Evolutionary conservation across 768 basidiomycete species (phyloP), one percentile per base, ranked within the genome.

Genomic region (Amanita rimosa): DNA sequence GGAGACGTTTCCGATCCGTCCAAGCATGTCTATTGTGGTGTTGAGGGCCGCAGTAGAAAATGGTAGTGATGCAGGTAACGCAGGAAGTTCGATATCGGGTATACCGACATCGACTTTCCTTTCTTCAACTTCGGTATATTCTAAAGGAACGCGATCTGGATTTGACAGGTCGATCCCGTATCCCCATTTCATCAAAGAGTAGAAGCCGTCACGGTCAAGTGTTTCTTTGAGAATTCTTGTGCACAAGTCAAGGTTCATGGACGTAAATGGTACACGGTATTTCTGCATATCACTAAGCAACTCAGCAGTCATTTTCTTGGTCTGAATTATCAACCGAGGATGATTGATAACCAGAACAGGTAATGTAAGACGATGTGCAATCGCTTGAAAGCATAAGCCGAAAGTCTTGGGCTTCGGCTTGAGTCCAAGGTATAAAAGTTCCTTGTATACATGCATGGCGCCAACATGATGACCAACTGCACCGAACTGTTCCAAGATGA

Each of bases 111-210:
- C 7, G 16, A 36, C 31, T 21, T 49, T 43, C 21, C 48, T 41
- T 10, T 34, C 33, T 19, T 21, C 54, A 45, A 13, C 41, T 27
- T 57, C 62, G 48, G 62, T 53, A 45, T 67, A 67, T 51, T 78
- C 76, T 49, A 83, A 53, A 27, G 83, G 78, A 8, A 73, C 64
- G 35, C 78, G 71, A 57, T 92, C 89, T 0, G 86, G 87, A 56
- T 81, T 80, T 17, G 74, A 68, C 41, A 91, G 62, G 63, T 92
- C 89, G 49, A 92, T 74, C 0, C 82, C 87, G 61, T 90, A 92
- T 31, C 75, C 78, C 56, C 75, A 65, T 54, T 74, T 79, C 68
- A 89, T 64, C 21, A 89, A 67, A 22, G 65, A 58, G 45, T 79
- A 72, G 58, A 85, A 84, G 0, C 68, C 67, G 26, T 74, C 66